Evolutionary conservation across 352 stramenopile species (phyloP).

Genomic region (Phytopythium ostracodes): DNA sequence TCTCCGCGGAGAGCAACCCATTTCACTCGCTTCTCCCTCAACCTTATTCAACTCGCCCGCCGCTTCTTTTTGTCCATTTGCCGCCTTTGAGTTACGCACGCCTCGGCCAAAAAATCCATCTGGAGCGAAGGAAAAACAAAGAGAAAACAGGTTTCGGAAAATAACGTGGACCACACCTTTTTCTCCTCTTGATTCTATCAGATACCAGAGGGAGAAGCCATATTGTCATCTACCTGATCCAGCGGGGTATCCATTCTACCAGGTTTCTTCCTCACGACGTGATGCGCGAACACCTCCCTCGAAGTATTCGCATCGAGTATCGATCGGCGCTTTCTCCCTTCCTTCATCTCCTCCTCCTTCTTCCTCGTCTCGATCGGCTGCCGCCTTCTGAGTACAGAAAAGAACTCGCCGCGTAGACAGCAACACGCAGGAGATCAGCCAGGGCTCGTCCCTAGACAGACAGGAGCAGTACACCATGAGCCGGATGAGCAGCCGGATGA

Average conservation of each 20-base stretch:
- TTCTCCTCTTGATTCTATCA: not conserved
- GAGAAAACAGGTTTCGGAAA: not conserved
- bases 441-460: too few species aligned
- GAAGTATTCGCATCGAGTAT: too few species aligned
- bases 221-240: not conserved
- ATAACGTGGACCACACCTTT: not conserved
- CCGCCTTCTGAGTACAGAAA: not conserved
- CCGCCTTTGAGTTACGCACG: too few species aligned
- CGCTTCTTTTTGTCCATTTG: not conserved
- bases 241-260: not conserved
- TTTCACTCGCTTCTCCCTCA: not conserved
- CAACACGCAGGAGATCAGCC: too few species aligned
- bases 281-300: not conserved
- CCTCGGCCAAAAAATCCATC: not conserved
- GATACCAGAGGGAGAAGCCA: not conserved
- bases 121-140: not conserved
- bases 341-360: not conserved
- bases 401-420: not conserved
- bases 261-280: not conserved
- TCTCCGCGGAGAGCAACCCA: not conserved
- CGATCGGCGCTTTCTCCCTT: too few species aligned
- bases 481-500: slow-evolving; percentile 17
- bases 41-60: too few species aligned
- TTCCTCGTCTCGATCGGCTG: too few species aligned
- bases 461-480: not conserved